Evolutionary conservation across 192 early-diverging fungal genomes (phyloP), one percentile per base, ranked within the genome.

Genomic region (Coemansia guatemalensis): DNA sequence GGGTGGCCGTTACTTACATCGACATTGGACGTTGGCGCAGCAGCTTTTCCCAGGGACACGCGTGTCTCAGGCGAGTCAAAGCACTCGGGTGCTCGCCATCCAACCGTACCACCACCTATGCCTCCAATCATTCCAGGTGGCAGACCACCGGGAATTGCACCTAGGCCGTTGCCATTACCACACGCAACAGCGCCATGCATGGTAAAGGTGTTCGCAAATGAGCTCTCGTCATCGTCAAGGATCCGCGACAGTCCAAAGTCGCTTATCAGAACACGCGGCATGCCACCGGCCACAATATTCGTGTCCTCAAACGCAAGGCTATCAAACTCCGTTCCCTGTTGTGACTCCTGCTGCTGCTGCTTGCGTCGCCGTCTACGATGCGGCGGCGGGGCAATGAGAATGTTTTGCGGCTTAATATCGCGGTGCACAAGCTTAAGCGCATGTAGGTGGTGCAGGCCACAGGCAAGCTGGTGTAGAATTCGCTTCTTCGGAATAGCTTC

Each of bases 171-270:
- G 47, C 33, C 58, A 39, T 17, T n/a, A 52, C 59, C 63, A 57
- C 53, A 47, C 22, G 60, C 69, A 3, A 33, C 32, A 44, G 49
- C 51, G 6, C 23, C 84, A 77, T 57, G 88, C 88, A 65, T 87
- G 69, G 33, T 88, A 75, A 7, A 88, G 68, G 97, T 99, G 71
- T 96, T 94, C 68, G 94, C 89, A 82, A 99, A 98, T 50, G 90
- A 92, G 53, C 89, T 93, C 62, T 96, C 92, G 65, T 95, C 93
- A 48, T 92, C 93, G 50, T 94, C 95, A 21, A 99, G 77, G 35
- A 94, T 93, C 61, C 96, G 92, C 49, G 93, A 94, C 58, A 99
- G 82, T 27, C 97, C 97, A 85, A 99, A 99, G 69, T 99, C 97
- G 12, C 94, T 95, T 26, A 99, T 95, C 57, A 98, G 78, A 1